Percentiles rank a stretch among this genome's conserved stretches.
These are phyloP conservation scores for Alternaria sp. DNA, from an alignment of 2,329 filamentous ascomycete genomes.

Conservation along the genomic window DNA sequence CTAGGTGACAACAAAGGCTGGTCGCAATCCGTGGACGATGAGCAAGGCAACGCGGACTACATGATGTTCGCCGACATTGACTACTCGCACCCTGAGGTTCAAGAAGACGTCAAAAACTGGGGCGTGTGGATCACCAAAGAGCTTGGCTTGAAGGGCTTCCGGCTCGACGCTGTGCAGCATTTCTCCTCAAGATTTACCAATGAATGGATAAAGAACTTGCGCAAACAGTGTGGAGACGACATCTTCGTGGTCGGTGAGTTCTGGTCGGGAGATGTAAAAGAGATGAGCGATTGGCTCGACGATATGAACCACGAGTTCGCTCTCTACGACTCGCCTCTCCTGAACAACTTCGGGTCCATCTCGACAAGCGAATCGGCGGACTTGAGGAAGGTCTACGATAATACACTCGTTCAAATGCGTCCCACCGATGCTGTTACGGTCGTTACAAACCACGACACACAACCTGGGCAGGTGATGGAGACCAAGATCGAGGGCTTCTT, in stretches of 20 bases:
- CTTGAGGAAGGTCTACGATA: conserved; percentile 68
- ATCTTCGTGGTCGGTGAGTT: conserved; percentile 75
- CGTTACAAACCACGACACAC: conserved; percentile 75
- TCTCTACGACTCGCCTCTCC: conserved; percentile 72
- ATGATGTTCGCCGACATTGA: conserved; percentile 77
- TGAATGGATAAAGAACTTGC: conserved; percentile 67
- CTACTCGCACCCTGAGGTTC: conserved; percentile 65
- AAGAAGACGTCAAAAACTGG: conserved; percentile 68
- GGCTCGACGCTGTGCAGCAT: conserved; percentile 76
- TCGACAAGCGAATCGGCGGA: conserved; percentile 65
- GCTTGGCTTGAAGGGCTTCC: conserved; percentile 68
- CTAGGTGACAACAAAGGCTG: conserved; percentile 68
- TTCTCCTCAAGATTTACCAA: conserved; percentile 71
- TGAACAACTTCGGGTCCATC: conserved; percentile 70
- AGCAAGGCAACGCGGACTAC: conserved; percentile 72
- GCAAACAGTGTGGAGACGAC: conserved; percentile 53
- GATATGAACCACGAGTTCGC: conserved; percentile 61
- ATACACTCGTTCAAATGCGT: conserved; percentile 61
- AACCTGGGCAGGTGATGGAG: conserved; percentile 68
- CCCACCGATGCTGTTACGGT: conserved; percentile 69
- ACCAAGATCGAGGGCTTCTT: conserved; percentile 70
- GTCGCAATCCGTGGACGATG: conserved; percentile 66
- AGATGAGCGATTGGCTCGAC: conserved; percentile 64
- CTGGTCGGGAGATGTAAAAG: conserved; percentile 66
- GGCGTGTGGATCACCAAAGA: conserved; percentile 70